Evolutionary conservation across 192 early-diverging fungal genomes (phyloP).

Genomic region (Coemansia sp.): DNA sequence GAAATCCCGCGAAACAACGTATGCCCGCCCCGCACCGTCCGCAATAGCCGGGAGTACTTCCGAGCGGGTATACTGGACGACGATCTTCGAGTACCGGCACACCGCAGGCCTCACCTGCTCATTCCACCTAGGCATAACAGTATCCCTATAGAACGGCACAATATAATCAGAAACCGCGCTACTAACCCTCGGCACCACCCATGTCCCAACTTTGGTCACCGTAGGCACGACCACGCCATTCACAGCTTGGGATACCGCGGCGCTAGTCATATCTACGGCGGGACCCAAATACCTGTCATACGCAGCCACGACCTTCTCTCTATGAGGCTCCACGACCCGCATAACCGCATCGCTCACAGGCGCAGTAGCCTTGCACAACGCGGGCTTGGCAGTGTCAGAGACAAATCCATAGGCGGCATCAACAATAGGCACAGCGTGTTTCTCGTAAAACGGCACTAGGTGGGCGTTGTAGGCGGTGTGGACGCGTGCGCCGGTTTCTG

Average conservation of each 20-base stretch:
- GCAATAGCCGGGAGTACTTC: conserved; percentile 36
- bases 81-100: conserved; percentile 29
- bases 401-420: conserved; percentile 18
- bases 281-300: conserved; percentile 35
- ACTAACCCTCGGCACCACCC: conserved; percentile 30
- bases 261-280: conserved; percentile 19
- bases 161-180: conserved; percentile 32
- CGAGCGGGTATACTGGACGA: conserved; percentile 29
- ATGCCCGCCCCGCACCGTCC: conserved; percentile 26
- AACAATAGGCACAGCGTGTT: conserved; percentile 35
- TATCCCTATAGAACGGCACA: conserved; percentile 38
- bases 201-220: not conserved
- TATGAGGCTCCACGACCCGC: conserved; percentile 24
- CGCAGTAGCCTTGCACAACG: conserved; percentile 17
- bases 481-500: conserved; percentile 48
- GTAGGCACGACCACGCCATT: conserved; percentile 22
- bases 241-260: conserved; percentile 6
- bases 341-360: conserved; percentile 32
- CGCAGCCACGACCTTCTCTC: conserved; percentile 9
- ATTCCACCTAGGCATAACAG: conserved; percentile 44
- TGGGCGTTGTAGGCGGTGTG: conserved; percentile 49
- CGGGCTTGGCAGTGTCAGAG: conserved; percentile 27
- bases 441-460: conserved; percentile 50
- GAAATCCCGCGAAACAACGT: conserved; percentile 17
- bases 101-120: conserved; percentile 42